These are phyloP conservation scores for Brachypodium distachyon DNA, from an alignment of 202 grass and related monocot species.

Conservation along the genomic window DNA sequence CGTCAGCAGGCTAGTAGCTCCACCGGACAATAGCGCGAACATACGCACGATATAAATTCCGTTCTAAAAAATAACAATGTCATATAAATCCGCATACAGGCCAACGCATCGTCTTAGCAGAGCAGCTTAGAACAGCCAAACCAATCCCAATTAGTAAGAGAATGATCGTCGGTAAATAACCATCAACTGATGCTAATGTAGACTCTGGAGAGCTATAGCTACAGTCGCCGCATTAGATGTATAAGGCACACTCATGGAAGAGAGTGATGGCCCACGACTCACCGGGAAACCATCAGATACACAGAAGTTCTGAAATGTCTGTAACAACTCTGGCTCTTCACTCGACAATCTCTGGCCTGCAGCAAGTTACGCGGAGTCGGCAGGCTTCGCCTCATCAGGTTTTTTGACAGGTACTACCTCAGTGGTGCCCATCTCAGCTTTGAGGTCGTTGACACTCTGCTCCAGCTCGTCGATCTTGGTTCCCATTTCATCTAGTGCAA, in stretches of 20 bases:
- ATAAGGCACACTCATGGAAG: not conserved
- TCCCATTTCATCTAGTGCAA: constrained; percentile 96
- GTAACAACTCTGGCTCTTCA: not conserved
- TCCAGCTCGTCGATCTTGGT: constrained; percentile 91
- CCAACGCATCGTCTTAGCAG: not conserved
- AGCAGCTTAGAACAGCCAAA: not conserved
- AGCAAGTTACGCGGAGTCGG: constrained; percentile 36
- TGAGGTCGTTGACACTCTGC: constrained; percentile 82
- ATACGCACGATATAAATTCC: too few species aligned
- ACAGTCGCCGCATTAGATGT: not conserved
- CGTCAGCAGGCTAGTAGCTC: too few species aligned
- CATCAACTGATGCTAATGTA: not conserved
- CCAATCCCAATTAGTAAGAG: not conserved
- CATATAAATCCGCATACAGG: not conserved
- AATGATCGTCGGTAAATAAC: not conserved
- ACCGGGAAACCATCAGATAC: not conserved
- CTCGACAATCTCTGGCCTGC: not conserved
- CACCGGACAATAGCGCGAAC: too few species aligned
- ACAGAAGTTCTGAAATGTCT: not conserved
- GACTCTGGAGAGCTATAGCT: not conserved
- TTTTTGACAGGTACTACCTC: constrained; percentile 47
- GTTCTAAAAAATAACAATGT: not conserved
- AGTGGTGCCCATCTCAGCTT: constrained; percentile 64
- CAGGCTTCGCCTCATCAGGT: constrained; percentile 40
- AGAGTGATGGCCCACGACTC: not conserved